Conservation (phyloP, 1,284 basidiomycete genomes). For the Volvariella surrecta region DNA sequence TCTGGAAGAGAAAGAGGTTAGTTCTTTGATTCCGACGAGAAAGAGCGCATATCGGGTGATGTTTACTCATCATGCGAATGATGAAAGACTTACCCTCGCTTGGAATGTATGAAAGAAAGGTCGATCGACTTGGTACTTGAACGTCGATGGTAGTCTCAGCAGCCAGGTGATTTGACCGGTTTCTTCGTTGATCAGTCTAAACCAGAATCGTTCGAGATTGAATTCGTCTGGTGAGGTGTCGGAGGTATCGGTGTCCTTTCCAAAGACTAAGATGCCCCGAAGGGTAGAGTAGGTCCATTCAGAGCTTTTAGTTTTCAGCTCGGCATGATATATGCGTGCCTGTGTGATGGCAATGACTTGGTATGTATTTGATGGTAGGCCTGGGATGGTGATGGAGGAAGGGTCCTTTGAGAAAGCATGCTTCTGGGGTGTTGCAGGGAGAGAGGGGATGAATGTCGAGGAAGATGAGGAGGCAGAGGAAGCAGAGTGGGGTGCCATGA, state of each 20-base stretch:
- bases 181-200: conserved; percentile 67
- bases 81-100: conserved; percentile 63
- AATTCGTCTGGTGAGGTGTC: conserved; percentile 6
- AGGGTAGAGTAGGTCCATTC: conserved; percentile 71
- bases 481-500: too few relatives aligned
- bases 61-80: background rate
- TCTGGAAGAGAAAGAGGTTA: conserved; percentile 31
- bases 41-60: background rate
- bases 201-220: conserved; percentile 28
- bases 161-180: conserved; percentile 81
- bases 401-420: too few relatives aligned
- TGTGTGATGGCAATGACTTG: conserved; percentile 12
- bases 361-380: too few relatives aligned
- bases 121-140: conserved; percentile 81
- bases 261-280: conserved; percentile 67
- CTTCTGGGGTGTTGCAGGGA: too few relatives aligned
- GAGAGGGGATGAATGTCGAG: too few relatives aligned
- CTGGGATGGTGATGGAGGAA: too few relatives aligned
- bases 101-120: conserved; percentile 91
- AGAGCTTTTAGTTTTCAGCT: conserved; percentile 32
- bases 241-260: conserved; percentile 43
- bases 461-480: too few relatives aligned
- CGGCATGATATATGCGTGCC: conserved; percentile 46
- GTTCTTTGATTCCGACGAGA: background rate
- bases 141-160: conserved; percentile 74